Percentiles rank a stretch among this genome's conserved stretches.
phyloP scores from a whole-genome alignment of 1,284 basidiomycete species.

The Irpex sp. region DNA sequence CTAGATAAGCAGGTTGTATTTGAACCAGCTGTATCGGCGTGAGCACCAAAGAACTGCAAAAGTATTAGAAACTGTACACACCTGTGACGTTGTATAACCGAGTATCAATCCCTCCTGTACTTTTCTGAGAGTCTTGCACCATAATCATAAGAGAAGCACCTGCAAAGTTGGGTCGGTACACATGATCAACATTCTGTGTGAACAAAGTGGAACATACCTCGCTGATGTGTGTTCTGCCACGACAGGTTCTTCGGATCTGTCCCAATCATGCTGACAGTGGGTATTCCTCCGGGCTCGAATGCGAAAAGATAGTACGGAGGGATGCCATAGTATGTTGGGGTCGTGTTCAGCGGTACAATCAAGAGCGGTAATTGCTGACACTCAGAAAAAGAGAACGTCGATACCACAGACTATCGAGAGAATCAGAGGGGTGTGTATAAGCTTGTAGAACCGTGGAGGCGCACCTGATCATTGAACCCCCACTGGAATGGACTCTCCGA shows the following conservation, averaged over 20 bases:
- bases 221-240: slow-evolving; percentile 41
- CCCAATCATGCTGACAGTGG: slow-evolving; percentile 40
- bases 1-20: slow-evolving; percentile 34
- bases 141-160: slow-evolving; percentile 5
- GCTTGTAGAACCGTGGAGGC: not conserved
- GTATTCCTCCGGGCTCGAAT: slow-evolving; percentile 37
- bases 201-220: slow-evolving; percentile 30
- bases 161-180: not conserved
- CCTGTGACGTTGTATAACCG: slow-evolving; percentile 5
- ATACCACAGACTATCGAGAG: not conserved
- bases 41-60: slow-evolving; percentile 5
- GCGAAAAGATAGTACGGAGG: slow-evolving; percentile 51
- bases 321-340: slow-evolving; percentile 22
- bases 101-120: slow-evolving; percentile 1
- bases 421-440: not conserved
- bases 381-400: slow-evolving; percentile 6
- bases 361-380: slow-evolving; percentile 19
- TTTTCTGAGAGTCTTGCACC: slow-evolving; percentile 2
- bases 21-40: slow-evolving; percentile 26
- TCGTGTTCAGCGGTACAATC: slow-evolving; percentile 14
- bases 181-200: not conserved
- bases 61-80: not conserved
- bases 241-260: slow-evolving; percentile 32
- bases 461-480: slow-evolving; percentile 19
- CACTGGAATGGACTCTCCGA: slow-evolving; percentile 18